Evolutionary conservation across 768 basidiomycete species (phyloP).

Genomic region (Hydnum rufescens): DNA sequence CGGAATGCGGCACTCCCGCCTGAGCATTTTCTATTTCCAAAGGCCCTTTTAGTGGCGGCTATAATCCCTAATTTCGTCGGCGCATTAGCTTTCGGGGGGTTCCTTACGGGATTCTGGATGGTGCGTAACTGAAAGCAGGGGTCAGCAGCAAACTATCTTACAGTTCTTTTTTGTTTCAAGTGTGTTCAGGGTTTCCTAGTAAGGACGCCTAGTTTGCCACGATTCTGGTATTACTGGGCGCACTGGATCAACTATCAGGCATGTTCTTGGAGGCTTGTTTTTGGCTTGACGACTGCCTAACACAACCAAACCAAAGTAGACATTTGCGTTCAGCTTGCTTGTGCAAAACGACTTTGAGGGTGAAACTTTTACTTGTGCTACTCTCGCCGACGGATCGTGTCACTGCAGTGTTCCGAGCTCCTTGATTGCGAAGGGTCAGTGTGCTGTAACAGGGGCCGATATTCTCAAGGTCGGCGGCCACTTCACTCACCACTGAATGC

Average conservation of each 20-base stretch:
- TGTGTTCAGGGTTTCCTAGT: constrained; percentile 22
- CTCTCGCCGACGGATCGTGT: constrained; percentile 20
- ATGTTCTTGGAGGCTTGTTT: too few species aligned
- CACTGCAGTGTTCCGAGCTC: constrained; percentile 33
- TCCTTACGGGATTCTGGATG: constrained; percentile 41
- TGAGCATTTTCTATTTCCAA: too few species aligned
- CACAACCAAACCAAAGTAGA: constrained; percentile 7
- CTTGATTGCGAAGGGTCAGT: constrained; percentile 20
- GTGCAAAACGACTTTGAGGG: constrained; percentile 30
- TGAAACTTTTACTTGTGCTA: constrained; percentile 25
- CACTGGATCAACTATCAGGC: constrained; percentile 37
- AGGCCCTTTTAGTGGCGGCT: too few species aligned
- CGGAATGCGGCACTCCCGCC: too few species aligned
- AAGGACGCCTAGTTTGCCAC: constrained; percentile 30
- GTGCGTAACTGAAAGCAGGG: too few species aligned
- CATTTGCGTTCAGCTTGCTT: constrained; percentile 14
- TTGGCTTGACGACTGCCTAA: constrained; percentile 22
- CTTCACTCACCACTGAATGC: too few species aligned
- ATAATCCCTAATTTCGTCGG: constrained; percentile 39
- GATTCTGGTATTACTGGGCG: constrained; percentile 39
- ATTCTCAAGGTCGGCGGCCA: constrained; percentile 25
- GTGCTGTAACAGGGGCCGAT: constrained; percentile 31
- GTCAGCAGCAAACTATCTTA: constrained; percentile 14
- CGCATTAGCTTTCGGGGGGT: constrained; percentile 33
- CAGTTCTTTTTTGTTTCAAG: not conserved